Base-by-base conservation (phyloP, 305 asterid species). In the Solanum chacoense region DNA sequence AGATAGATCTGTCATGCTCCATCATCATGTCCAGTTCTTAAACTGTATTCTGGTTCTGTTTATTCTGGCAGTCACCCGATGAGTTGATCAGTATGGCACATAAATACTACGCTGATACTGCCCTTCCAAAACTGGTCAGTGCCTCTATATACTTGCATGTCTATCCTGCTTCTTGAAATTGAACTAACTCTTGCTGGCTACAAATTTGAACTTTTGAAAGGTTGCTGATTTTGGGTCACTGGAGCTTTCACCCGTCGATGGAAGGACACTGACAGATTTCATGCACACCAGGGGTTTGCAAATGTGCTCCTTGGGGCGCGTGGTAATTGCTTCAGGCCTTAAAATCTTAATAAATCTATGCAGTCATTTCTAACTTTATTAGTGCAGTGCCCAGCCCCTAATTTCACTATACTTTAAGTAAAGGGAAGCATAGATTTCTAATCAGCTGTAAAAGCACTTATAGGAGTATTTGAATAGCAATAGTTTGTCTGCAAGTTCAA, bases 191-290 rank as follows among this genome's bases (percentile, higher is more conserved):
- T 81, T 34, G 32, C 89, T 88, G 78, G 85, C 37, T 87, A 50
- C 86, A 87, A 87, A 85, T 37, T 88, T 88, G 80, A 84, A 91
- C 50, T 78, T 59, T 81, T 87, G 88, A 71, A 90, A 95, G 98
- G 98, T 95, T 87, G 96, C 96, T 91, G 98, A 95, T 94, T 95
- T 95, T 89, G 98, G 98, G 55, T 95, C 98, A 28, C 96, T 94
- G 69, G 97, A 92, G 92, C 93, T 96, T 90, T 93, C 97, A 89
- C 97, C 97, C 11, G 97, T 94, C 71, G 97, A 94, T 91, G 97
- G 97, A 91, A 93, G 97, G 92, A 94, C 97, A 9, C 91, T 94
- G 87, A 94, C 97, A 37, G 97, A 94, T 90, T 94, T 94, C 93
- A 94, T 94, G 97, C 97, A 94, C 89, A 94, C 97, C 40, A 94